Base-by-base conservation (phyloP, 169 alveolate species). In the Eimeria mitis region DNA sequence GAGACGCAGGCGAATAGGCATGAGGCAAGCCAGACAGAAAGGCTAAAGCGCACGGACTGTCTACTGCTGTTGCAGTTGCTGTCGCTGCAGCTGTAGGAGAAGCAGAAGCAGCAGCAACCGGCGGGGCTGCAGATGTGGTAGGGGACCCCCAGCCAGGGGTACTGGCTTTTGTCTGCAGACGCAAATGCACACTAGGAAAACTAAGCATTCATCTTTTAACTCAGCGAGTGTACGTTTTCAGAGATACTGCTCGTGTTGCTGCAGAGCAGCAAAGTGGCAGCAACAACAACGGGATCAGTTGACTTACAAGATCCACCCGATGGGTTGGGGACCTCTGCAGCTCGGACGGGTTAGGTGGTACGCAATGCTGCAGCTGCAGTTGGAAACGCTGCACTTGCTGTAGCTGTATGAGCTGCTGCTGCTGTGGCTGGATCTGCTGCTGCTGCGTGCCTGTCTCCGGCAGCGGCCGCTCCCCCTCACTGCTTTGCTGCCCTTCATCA, bases 1-100 rank as follows among this genome's bases (percentile, higher is more conserved):
- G 90, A 13, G 90, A 83, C n/a, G 90, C 31, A 31, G 90, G 90
- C 25, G 90, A 83, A 56, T 83, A 83, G 23, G 90, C 90, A 34
- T n/a, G 75, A 13, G 90, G 52, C 54, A 56, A 52, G 71, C 90
- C 90, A 9, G 90, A 54, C 47, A 83, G 90, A 31, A 83, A 83
- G 47, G 90, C 90, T 31, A 83, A 54, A 40, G 47, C 73, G 47
- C 89, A 47, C 73, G 89, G 75, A 49, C 76, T 34, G 21, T 83
- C 90, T 34, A 42, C 71, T 14, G 90, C 75, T 31, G 52, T 37
- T 54, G 90, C 40, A 1, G 75, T 52, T 56, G 76, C 49, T 31
- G 90, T n/a, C 34, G 49, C 52, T 83, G 75, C 37, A 21, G 76
- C 59, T 3, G 68, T 70, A 79, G 70, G 44, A 79, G 89, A 1